These are phyloP conservation scores for Phaffia tasmanica DNA, from an alignment of 768 basidiomycete genomes.

Conservation along the genomic window DNA sequence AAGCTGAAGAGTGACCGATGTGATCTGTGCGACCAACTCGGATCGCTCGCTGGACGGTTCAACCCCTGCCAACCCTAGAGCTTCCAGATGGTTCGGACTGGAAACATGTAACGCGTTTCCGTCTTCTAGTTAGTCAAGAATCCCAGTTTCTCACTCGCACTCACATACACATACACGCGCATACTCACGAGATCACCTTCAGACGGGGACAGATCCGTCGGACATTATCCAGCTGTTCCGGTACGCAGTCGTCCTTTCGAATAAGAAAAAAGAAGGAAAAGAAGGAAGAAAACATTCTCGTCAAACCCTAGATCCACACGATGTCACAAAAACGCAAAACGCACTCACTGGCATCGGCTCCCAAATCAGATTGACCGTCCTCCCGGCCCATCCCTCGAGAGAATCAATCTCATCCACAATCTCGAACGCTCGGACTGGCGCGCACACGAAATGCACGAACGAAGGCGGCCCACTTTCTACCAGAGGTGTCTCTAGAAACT, in stretches of 20 bases:
- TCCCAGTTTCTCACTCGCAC: too few species aligned
- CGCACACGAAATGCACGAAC: slow-evolving; percentile 73
- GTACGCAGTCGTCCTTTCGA: slow-evolving; percentile 10
- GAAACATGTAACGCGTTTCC: slow-evolving; percentile 6
- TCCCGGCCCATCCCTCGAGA: slow-evolving; percentile 31
- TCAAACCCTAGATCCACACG: background rate
- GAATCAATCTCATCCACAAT: slow-evolving; percentile 56
- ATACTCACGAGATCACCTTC: slow-evolving; percentile 8
- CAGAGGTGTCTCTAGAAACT: slow-evolving; percentile 49
- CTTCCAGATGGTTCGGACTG: slow-evolving; percentile 25
- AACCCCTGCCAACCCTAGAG: slow-evolving; percentile 17
- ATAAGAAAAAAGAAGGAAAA: background rate
- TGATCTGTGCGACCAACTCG: background rate
- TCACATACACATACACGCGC: background rate
- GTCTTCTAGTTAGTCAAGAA: too few species aligned
- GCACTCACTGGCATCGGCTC: slow-evolving; percentile 48
- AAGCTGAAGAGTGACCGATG: slow-evolving; percentile 4
- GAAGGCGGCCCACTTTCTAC: slow-evolving; percentile 38
- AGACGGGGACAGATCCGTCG: slow-evolving; percentile 1
- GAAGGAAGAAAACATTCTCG: background rate
- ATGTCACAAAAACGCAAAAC: too few species aligned
- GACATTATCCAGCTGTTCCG: slow-evolving; percentile 9
- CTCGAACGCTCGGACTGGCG: slow-evolving; percentile 55
- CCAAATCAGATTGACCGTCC: slow-evolving; percentile 43
- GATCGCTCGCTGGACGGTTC: background rate